Evolutionary conservation across 202 grass and related monocot species (phyloP), one percentile per base, ranked within the genome.

Genomic region (Musa balbisiana): DNA sequence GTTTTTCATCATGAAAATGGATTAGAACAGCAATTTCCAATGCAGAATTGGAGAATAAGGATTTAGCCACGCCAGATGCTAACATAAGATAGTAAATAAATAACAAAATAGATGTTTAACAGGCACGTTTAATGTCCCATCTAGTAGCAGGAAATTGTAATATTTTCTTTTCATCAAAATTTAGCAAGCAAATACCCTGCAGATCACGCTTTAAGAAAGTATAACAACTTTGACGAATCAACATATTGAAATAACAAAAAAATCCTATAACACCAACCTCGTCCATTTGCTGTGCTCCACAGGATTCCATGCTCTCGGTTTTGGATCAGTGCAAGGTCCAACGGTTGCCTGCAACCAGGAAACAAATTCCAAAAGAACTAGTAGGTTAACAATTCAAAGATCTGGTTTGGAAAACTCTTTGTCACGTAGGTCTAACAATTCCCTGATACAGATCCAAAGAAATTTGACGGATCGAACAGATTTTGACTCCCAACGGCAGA

Each of bases 221-320:
- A 60, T 60, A 60, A n/a, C 17, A 5, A 64, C 12, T 25, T 64
- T 64, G n/a, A 10, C 11, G 22, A 1, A 22, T 23, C n/a, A 25
- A 25, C 11, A 8, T 64, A 25, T 2, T 24, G 12, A 23, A 64
- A 64, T 24, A 64, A 64, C 56, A 69, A 55, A 81, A 26, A 24
- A 19, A 9, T 29, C 4, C 15, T 24, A 11, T 69, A n/a, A 24
- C 74, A 83, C 83, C 29, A 87, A 95, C 91, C 91, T 92, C 25
- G 80, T 92, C 94, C 94, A 98, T 89, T 98, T 98, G 84, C 90
- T 87, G 80, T 93, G 86, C 80, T 93, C 94, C 81, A 98, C 90
- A 51, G 91, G 94, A 73, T 73, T 99, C 91, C 96, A 99, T 53
- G 89, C 87, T 70, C 96, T 95, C 58, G 96, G 96, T 83, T 90